These are phyloP conservation scores for Beauveria sp. DNA, from an alignment of 2,329 filamentous ascomycete genomes.

Conservation along the genomic window DNA sequence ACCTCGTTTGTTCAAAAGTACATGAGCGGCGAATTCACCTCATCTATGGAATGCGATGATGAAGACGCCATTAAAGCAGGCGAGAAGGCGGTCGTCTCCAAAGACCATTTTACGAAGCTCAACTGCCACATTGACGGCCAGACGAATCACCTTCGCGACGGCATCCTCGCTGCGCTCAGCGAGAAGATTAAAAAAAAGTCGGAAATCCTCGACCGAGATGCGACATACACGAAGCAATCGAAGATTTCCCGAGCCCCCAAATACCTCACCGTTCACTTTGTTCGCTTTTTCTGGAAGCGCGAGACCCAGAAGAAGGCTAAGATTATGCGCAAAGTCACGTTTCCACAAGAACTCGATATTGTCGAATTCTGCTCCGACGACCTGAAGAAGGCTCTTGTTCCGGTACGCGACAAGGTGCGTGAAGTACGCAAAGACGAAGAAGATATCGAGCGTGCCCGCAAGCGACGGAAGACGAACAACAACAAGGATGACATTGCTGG, in stretches of 20 bases:
- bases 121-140: constrained; percentile 88
- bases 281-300: constrained; percentile 96
- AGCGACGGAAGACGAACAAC: constrained; percentile 70
- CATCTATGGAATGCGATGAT: constrained; percentile 77
- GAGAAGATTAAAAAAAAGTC: constrained; percentile 92
- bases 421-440: constrained; percentile 93
- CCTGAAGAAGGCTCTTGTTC: constrained; percentile 71
- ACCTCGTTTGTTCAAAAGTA: constrained; percentile 82
- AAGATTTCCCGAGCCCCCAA: constrained; percentile 85
- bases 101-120: constrained; percentile 80
- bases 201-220: constrained; percentile 66
- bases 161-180: constrained; percentile 70
- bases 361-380: constrained; percentile 95
- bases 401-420: constrained; percentile 92
- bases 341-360: constrained; percentile 85
- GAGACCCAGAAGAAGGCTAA: constrained; percentile 97
- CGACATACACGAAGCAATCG: constrained; percentile 83
- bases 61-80: constrained; percentile 64
- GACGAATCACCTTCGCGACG: constrained; percentile 86
- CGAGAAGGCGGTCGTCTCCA: constrained; percentile 59
- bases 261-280: constrained; percentile 93
- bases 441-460: constrained; percentile 83
- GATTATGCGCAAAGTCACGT: constrained; percentile 98
- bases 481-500: constrained; percentile 41
- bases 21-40: constrained; percentile 75